A percentile compares a stretch with the other conserved stretches of the same genome.
Conservation (phyloP, 768 basidiomycete genomes). For the Podaxis pistillaris region DNA sequence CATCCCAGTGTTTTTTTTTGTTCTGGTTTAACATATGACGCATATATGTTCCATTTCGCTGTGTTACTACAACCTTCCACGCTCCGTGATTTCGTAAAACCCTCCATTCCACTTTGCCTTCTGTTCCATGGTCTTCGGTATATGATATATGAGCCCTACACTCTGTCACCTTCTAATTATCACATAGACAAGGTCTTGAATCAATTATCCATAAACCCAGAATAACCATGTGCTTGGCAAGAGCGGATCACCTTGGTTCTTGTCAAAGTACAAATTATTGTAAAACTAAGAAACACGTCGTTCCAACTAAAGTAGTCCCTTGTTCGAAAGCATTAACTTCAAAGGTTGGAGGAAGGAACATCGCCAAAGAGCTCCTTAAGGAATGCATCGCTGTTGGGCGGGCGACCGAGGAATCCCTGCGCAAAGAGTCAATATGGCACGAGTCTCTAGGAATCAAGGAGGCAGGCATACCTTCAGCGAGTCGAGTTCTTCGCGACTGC, state of each 20-base stretch:
- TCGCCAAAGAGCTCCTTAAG: conserved; percentile 61
- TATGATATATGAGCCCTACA: not conserved
- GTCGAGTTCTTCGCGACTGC: conserved; percentile 76
- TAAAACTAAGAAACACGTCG: not conserved
- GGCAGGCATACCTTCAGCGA: conserved; percentile 60
- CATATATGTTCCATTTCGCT: not conserved
- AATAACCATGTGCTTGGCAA: too few species aligned
- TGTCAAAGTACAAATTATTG: not conserved
- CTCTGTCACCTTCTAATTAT: not conserved
- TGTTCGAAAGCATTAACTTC: conserved; percentile 8
- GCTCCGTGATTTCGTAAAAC: not conserved
- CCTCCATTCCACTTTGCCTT: not conserved
- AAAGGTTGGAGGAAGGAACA: conserved; percentile 34
- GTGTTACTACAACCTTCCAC: not conserved
- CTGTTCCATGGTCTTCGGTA: not conserved
- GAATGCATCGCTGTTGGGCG: conserved; percentile 76
- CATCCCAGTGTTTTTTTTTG: not conserved
- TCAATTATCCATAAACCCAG: too few species aligned
- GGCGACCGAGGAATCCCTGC: conserved; percentile 76
- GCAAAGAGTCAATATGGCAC: not conserved
- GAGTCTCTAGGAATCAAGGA: not conserved
- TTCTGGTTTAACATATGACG: not conserved
- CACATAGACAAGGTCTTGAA: not conserved
- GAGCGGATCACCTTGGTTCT: not conserved
- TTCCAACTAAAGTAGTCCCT: not conserved